A percentile compares a stretch with the other conserved stretches of the same genome.
Evolutionary conservation across 108 stramenopile genomes (phyloP).

Genomic region (Nitzschia sp.): DNA sequence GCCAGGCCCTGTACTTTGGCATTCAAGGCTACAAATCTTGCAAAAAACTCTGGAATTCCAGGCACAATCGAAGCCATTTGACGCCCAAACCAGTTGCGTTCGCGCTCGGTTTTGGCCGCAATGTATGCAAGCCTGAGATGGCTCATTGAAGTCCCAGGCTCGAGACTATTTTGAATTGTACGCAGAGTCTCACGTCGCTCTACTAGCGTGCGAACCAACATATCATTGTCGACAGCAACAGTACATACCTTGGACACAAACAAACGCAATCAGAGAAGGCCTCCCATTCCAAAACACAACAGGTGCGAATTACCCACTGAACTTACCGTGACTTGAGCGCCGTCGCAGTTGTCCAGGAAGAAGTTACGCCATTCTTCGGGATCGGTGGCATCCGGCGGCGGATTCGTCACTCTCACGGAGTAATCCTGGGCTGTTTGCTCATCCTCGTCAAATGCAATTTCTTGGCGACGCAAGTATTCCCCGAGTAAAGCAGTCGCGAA

Average conservation of each 20-base stretch:
- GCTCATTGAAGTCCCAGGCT: constrained; percentile 56
- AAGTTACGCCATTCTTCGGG: constrained; percentile 86
- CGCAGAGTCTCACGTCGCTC: constrained; percentile 70
- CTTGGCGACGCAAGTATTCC: constrained; percentile 48
- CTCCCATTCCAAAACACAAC: too few species aligned
- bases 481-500: constrained; percentile 39
- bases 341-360: constrained; percentile 59
- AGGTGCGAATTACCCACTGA: too few species aligned
- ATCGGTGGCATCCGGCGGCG: constrained; percentile 74
- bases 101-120: constrained; percentile 58
- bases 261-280: neutral
- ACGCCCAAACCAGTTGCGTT: constrained; percentile 42
- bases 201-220: constrained; percentile 67
- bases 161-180: constrained; percentile 49
- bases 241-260: constrained; percentile 39
- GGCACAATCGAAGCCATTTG: constrained; percentile 45
- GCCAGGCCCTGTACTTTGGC: constrained; percentile 71
- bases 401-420: constrained; percentile 79
- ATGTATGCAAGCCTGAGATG: constrained; percentile 55
- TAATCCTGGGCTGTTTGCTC: constrained; percentile 94
- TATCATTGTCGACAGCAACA: constrained; percentile 82
- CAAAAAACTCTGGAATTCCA: constrained; percentile 49
- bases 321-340: constrained; percentile 61
- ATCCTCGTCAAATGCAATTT: constrained; percentile 77
- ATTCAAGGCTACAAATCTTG: constrained; percentile 48